A percentile compares a stretch with the other conserved stretches of the same genome.
These are phyloP conservation scores for Durio zibethinus DNA, from an alignment of 345 rosid species.

Conservation along the genomic window DNA sequence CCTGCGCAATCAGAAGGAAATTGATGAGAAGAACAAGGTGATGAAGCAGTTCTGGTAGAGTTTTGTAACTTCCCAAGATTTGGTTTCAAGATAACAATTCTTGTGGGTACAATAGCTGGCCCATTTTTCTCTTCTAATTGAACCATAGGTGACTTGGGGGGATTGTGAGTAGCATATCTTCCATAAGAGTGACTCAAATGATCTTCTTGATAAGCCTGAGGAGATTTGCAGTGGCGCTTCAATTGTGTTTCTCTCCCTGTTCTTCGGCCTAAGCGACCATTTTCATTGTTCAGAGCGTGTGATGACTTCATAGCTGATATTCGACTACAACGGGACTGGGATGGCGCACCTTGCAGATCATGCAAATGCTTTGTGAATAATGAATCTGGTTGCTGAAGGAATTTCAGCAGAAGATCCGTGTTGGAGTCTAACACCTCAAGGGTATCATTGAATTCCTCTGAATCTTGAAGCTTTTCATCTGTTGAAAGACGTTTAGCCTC, in stretches of 20 bases:
- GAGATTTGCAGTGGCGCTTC: slow-evolving; percentile 28
- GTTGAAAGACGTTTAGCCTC: slow-evolving; percentile 76
- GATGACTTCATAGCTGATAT: slow-evolving; percentile 40
- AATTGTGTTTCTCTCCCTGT: slow-evolving; percentile 35
- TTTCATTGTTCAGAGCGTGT: slow-evolving; percentile 29
- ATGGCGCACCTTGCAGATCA: slow-evolving; percentile 49
- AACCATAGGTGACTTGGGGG: slow-evolving; percentile 33
- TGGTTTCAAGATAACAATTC: slow-evolving; percentile 91
- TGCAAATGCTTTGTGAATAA: slow-evolving; percentile 75
- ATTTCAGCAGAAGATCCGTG: slow-evolving; percentile 69
- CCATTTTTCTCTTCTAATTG: slow-evolving; percentile 41
- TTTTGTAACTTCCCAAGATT: slow-evolving; percentile 55
- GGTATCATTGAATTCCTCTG: slow-evolving; percentile 69
- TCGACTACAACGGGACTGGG: slow-evolving; percentile 42
- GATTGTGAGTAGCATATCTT: slow-evolving; percentile 32
- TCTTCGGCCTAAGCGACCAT: slow-evolving; percentile 29
- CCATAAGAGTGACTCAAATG: slow-evolving; percentile 27
- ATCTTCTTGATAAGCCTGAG: slow-evolving; percentile 33
- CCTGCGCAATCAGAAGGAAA: slow-evolving; percentile 41
- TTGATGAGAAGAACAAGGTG: slow-evolving; percentile 49
- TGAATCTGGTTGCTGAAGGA: slow-evolving; percentile 87
- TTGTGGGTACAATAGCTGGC: slow-evolving; percentile 46
- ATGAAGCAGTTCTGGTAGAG: slow-evolving; percentile 42
- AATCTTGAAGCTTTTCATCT: slow-evolving; percentile 66
- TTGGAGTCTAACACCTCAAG: slow-evolving; percentile 81